Conservation (phyloP, 192 early-diverging fungal species). For the Backusella luteola region DNA sequence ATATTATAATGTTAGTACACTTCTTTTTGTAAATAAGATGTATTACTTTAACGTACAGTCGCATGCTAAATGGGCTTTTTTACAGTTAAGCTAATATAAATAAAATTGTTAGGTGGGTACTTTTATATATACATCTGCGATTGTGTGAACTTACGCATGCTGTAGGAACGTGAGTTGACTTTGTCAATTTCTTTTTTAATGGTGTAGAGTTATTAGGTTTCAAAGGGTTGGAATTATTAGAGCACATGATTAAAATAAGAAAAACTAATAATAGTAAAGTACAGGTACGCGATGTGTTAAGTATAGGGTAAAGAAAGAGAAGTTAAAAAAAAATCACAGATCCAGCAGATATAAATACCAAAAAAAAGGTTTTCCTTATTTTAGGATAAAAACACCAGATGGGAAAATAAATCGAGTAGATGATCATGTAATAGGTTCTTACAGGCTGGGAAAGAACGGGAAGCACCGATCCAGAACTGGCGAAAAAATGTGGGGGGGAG, state of each 20-base stretch:
- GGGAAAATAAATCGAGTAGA: neutral
- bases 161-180: conserved; percentile 74
- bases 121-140: neutral
- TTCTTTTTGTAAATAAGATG: neutral
- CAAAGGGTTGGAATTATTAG: neutral
- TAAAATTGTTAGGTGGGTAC: neutral
- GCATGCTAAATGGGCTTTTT: conserved; percentile 84
- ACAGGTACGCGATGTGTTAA: neutral
- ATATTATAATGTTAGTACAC: conserved; percentile 2
- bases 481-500: neutral
- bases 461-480: neutral
- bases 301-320: neutral
- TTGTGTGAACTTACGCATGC: conserved; percentile 59
- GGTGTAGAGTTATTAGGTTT: conserved; percentile 7
- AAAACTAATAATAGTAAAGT: neutral
- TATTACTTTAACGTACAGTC: conserved; percentile 57
- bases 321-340: conserved; percentile 4
- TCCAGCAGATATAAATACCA: neutral
- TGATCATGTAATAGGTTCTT: neutral
- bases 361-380: neutral
- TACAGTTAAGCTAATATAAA: conserved; percentile 63
- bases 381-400: neutral
- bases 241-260: neutral
- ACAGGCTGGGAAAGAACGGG: conserved; percentile 13
- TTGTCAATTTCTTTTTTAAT: conserved; percentile 43